Percentiles rank a stretch among this genome's conserved stretches.
phyloP scores from a whole-genome alignment of 225 moss, liverwort and hornwort genomes.

The Pseudisothecium myosuroides region DNA sequence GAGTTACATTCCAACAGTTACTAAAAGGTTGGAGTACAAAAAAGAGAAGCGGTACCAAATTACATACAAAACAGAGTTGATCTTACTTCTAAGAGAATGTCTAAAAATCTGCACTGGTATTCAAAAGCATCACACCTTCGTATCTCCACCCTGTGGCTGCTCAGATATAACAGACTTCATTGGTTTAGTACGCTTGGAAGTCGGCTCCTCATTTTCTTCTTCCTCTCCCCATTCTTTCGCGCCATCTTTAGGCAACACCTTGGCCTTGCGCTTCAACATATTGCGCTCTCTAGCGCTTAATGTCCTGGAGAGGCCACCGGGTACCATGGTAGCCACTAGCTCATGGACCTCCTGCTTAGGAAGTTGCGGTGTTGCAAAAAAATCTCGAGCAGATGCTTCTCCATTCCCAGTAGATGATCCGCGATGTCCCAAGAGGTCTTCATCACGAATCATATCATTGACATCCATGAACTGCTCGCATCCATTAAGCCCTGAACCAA shows the following conservation, averaged over 20 bases:
- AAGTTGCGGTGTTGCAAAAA: constrained; percentile 21
- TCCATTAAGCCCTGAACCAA: constrained; percentile 66
- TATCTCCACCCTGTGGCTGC: constrained; percentile 66
- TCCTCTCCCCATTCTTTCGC: constrained; percentile 83
- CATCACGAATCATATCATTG: constrained; percentile 87
- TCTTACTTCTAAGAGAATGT: not conserved
- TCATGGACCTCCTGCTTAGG: constrained; percentile 82
- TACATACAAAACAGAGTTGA: not conserved
- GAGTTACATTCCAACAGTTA: not conserved
- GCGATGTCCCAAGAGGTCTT: constrained; percentile 59
- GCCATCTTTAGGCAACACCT: constrained; percentile 78
- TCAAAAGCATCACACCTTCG: constrained; percentile 24
- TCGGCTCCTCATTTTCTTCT: constrained; percentile 59
- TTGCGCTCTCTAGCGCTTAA: constrained; percentile 90
- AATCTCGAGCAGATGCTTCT: constrained; percentile 42
- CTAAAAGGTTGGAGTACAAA: not conserved
- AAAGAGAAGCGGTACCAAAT: not conserved
- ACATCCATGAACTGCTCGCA: constrained; percentile 95
- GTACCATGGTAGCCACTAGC: constrained; percentile 80
- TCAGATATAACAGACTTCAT: constrained; percentile 69
- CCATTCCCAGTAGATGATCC: constrained; percentile 46
- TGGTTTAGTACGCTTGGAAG: constrained; percentile 55
- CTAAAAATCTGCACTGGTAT: not conserved
- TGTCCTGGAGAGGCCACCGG: constrained; percentile 58
- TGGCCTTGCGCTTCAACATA: constrained; percentile 83